These are phyloP conservation scores for Naganishia friedmannii DNA, from an alignment of 768 basidiomycete species.

Conservation along the genomic window DNA sequence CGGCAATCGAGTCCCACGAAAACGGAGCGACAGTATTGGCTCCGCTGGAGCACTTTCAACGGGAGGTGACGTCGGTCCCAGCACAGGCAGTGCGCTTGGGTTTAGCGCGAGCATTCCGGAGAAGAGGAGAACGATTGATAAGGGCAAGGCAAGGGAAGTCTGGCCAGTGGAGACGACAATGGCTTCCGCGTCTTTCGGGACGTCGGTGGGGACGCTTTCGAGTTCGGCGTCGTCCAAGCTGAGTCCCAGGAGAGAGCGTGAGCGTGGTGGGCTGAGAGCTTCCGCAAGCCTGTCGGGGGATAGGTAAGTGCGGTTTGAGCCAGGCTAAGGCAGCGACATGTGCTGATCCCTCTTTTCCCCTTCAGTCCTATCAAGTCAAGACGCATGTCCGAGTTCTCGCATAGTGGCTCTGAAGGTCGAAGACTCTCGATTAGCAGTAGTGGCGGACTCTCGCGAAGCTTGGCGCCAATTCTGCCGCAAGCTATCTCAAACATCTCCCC, in stretches of 20 bases:
- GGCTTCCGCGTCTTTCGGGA: background rate
- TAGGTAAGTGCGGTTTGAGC: background rate
- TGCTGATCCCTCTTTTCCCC: background rate
- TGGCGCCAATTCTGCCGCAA: constrained; percentile 27
- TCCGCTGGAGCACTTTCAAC: background rate
- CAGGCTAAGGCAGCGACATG: background rate
- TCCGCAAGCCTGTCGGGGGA: background rate
- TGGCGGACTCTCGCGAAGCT: constrained; percentile 16
- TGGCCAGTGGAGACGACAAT: background rate
- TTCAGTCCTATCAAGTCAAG: constrained; percentile 17
- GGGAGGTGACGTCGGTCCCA: background rate
- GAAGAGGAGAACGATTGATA: background rate
- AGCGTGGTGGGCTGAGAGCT: background rate
- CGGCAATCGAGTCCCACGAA: background rate
- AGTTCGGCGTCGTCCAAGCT: constrained; percentile 1
- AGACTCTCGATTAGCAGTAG: constrained; percentile 22
- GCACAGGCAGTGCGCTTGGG: constrained; percentile 6
- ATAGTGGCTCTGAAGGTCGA: constrained; percentile 14
- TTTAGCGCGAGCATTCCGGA: constrained; percentile 1
- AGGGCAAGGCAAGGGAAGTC: constrained; percentile 18
- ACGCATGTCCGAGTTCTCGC: constrained; percentile 13
- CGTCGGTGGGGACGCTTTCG: background rate
- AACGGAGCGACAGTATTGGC: constrained; percentile 21
- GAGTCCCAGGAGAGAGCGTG: constrained; percentile 16
- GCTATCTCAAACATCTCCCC: constrained; percentile 49